Conservation (phyloP, 2,329 filamentous ascomycete genomes). For the Coniella vitis region DNA sequence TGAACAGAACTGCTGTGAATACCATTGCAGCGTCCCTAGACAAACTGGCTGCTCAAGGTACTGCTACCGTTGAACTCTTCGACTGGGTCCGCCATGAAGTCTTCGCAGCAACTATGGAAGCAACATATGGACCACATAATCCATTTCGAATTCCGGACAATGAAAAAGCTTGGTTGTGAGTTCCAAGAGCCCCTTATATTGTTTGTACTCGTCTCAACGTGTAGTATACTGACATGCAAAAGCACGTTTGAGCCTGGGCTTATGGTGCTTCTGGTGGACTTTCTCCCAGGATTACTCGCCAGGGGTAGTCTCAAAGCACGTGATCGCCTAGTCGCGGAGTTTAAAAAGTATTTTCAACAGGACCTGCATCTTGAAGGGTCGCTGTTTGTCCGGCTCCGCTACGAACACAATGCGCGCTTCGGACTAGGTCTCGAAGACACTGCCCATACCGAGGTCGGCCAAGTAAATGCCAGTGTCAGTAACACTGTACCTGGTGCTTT, state of each 20-base stretch:
- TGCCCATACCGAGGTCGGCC: constrained; percentile 3
- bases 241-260: neutral
- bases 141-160: neutral
- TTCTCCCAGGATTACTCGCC: neutral
- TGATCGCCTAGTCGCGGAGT: neutral
- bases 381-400: neutral
- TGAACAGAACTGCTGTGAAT: neutral
- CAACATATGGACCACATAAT: neutral
- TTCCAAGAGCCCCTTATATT: neutral
- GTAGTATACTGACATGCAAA: neutral
- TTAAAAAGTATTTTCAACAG: neutral
- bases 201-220: too few relatives aligned
- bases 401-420: constrained; percentile 5
- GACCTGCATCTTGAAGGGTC: constrained; percentile 1
- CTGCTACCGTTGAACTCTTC: neutral
- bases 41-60: neutral
- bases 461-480: neutral
- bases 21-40: neutral
- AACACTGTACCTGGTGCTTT: constrained; percentile 4
- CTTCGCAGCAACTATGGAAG: neutral
- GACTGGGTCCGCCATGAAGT: neutral
- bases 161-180: neutral
- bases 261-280: neutral
- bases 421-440: neutral
- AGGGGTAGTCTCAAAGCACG: neutral